Conservation (phyloP, 2,329 filamentous ascomycete species). For the Fusarium sp. region DNA sequence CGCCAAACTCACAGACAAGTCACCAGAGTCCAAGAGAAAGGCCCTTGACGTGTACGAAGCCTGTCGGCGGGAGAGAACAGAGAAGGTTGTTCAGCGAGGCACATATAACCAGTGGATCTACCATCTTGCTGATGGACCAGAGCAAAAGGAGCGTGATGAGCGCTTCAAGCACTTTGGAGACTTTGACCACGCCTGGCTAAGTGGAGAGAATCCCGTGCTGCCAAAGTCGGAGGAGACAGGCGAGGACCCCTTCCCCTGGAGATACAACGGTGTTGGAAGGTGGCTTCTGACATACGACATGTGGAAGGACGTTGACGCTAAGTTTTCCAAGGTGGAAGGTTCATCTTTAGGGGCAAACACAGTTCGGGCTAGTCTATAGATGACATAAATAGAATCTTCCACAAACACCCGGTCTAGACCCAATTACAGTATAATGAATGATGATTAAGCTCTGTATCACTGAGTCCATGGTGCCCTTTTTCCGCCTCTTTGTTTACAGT, state of each 20-base stretch:
- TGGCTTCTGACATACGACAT: constrained; percentile 57
- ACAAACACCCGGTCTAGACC: not conserved
- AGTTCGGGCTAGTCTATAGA: constrained; percentile 26
- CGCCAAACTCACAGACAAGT: constrained; percentile 56
- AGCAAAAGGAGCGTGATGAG: constrained; percentile 65
- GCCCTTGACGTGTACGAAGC: constrained; percentile 65
- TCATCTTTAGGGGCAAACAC: not conserved
- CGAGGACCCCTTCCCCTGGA: constrained; percentile 56
- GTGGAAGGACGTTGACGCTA: constrained; percentile 52
- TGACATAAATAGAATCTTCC: not conserved
- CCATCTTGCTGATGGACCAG: constrained; percentile 68
- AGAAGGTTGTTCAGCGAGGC: constrained; percentile 69
- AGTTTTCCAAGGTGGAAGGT: constrained; percentile 38
- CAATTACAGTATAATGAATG: not conserved
- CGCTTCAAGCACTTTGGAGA: constrained; percentile 48
- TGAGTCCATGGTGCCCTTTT: not conserved
- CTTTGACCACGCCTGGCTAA: constrained; percentile 48
- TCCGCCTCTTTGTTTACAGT: not conserved
- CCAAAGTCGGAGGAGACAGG: constrained; percentile 48
- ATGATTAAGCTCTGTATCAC: not conserved
- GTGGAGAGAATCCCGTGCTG: constrained; percentile 34
- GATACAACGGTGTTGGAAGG: constrained; percentile 53
- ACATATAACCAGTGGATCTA: constrained; percentile 73
- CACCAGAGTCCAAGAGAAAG: constrained; percentile 48
- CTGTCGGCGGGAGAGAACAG: constrained; percentile 68